A percentile compares a stretch with the other conserved stretches of the same genome.
These are phyloP conservation scores for Candida sonorensis DNA, from an alignment of 805 yeast species.

Conservation along the genomic window DNA sequence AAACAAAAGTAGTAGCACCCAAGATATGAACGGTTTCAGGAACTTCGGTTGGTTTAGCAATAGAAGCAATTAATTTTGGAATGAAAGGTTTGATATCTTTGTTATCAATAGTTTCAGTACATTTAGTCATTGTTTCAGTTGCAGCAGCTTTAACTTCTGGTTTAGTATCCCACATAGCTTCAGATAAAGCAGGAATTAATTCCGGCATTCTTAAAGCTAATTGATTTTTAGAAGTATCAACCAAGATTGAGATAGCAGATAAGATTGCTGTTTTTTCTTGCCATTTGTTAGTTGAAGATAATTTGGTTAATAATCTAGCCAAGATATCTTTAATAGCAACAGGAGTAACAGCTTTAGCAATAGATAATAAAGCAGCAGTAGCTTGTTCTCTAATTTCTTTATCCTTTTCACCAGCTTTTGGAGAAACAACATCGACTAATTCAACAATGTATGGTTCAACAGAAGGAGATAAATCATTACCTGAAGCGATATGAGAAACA, in stretches of 20 bases:
- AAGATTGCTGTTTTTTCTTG: constrained; percentile 93
- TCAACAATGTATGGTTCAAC: constrained; percentile 93
- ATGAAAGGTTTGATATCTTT: constrained; percentile 99
- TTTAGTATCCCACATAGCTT: constrained; percentile 99
- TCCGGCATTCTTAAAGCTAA: constrained; percentile 99
- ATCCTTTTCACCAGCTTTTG: constrained; percentile 88
- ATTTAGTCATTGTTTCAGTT: constrained; percentile 88
- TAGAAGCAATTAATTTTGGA: constrained; percentile 95
- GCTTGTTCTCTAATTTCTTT: constrained; percentile 70
- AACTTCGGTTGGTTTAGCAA: constrained; percentile 93
- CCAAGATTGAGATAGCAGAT: constrained; percentile 78
- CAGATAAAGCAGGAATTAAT: constrained; percentile 96
- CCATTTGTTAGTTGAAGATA: constrained; percentile 84
- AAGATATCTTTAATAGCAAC: constrained; percentile 84
- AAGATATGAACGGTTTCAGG: constrained; percentile 98
- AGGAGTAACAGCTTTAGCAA: constrained; percentile 83
- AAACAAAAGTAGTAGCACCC: constrained; percentile 99
- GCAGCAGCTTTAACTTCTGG: constrained; percentile 97
- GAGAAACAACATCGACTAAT: constrained; percentile 62
- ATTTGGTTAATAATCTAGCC: constrained; percentile 68
- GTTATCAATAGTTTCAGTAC: constrained; percentile 97
- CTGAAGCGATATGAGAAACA: constrained; percentile 75
- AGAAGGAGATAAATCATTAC: constrained; percentile 74
- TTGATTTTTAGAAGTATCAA: constrained; percentile 92
- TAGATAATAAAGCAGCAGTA: constrained; percentile 64